Evolutionary conservation across 2,329 filamentous ascomycete genomes (phyloP), one percentile per base, ranked within the genome.

Genomic region (Colletotrichum sp.): DNA sequence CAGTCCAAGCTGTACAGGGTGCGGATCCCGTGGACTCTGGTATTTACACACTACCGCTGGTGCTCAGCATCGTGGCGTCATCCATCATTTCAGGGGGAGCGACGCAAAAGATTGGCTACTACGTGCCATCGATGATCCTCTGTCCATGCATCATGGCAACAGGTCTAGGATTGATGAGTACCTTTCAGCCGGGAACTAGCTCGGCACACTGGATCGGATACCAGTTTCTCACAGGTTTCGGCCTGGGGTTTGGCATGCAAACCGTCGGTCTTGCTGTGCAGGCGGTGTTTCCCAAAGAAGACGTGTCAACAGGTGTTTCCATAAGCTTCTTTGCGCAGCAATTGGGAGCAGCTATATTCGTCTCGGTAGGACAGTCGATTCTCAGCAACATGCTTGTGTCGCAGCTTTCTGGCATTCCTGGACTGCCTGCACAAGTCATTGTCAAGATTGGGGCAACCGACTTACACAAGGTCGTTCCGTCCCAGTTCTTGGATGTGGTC

Each of bases 221-320:
- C 79, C 90, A 93, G 79, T 90, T 91, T 71, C 80, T 93, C 24
- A 85, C 88, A 8, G 92, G 92, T 21, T 88, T 91, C 65, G 92
- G 92, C 1, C 80, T 92, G 6, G 92, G 92, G 4, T 83, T 90
- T 28, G 89, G 89, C 8, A 90, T 93, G 85, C 91, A 93, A 79
- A 88, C 90, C 5, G 85, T 89, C 18, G 85, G 87, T 71, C 88
- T 93, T 24, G 91, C 91, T 3, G 87, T 90, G 6, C 90, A 92
- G 79, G 88, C 90, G 1, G 88, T 90, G 0, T 84, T 92, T 10
- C 83, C 85, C 16, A 84, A 85, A 34, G 85, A 88, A 18, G 90
- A 92, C 71, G 85, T 92, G 52, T 86, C 90, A 6, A 89, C 86
- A 1, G 91, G 90, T 28, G 87, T 90, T 36, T 88, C 91, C 15